A percentile compares a stretch with the other conserved stretches of the same genome.
phyloP scores from a whole-genome alignment of 140 eudicot genomes.

The Flaveria floridana region DNA sequence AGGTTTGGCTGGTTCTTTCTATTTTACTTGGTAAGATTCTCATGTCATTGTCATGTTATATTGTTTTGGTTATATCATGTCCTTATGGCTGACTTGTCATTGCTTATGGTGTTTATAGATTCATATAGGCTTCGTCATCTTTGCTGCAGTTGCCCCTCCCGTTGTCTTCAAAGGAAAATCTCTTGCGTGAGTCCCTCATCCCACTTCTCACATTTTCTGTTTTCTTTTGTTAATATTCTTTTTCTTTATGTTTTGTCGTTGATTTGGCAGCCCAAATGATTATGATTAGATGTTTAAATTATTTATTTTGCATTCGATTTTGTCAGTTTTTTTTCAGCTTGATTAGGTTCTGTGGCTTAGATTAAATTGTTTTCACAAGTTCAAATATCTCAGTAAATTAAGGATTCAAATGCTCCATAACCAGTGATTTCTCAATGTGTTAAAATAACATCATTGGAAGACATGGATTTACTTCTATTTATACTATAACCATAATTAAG shows the following conservation, averaged over 20 bases:
- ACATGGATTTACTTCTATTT: background rate
- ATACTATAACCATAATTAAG: background rate
- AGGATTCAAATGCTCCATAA: background rate
- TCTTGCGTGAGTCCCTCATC: constrained; percentile 67
- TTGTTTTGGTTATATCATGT: background rate
- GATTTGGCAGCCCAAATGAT: background rate
- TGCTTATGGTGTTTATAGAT: constrained; percentile 47
- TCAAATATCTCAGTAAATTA: background rate
- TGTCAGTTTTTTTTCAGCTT: background rate
- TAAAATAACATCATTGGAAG: background rate
- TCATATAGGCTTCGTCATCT: constrained; percentile 73
- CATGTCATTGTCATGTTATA: background rate
- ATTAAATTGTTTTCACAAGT: background rate
- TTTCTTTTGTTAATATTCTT: background rate
- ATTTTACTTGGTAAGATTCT: constrained; percentile 67
- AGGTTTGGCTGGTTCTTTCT: constrained; percentile 88
- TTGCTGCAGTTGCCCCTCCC: constrained; percentile 98
- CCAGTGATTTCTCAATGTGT: background rate
- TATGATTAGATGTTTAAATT: background rate
- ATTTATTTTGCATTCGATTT: background rate
- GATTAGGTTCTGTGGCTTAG: background rate
- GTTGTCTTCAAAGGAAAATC: constrained; percentile 86
- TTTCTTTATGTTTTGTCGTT: background rate
- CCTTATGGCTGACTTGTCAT: constrained; percentile 22
- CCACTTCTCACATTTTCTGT: background rate